Evolutionary conservation across 352 stramenopile genomes (phyloP).

Genomic region (Pythium folliculosum): DNA sequence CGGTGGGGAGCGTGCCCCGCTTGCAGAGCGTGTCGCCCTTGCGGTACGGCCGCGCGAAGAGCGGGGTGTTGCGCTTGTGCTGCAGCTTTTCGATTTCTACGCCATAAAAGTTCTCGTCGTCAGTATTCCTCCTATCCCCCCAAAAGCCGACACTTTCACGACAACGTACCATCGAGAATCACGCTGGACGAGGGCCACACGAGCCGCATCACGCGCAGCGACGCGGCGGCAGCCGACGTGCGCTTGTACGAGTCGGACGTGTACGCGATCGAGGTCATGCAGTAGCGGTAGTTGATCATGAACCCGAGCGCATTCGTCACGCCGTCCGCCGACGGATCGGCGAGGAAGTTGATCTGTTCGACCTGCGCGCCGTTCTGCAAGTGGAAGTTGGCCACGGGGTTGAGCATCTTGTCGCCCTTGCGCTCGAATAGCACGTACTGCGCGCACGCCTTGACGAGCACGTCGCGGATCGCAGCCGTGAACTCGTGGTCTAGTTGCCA

Average conservation of each 20-base stretch:
- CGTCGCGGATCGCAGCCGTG: conserved; percentile 44
- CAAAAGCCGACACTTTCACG: background rate
- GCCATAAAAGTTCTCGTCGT: too few relatives aligned
- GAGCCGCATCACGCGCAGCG: conserved; percentile 52
- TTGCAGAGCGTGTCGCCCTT: conserved; percentile 66
- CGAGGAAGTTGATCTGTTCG: conserved; percentile 84
- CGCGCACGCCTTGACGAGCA: conserved; percentile 61
- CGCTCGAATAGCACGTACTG: conserved; percentile 84
- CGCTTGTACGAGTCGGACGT: conserved; percentile 84
- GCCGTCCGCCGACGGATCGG: conserved; percentile 54
- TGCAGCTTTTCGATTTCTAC: conserved; percentile 56
- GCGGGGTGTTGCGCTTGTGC: conserved; percentile 52
- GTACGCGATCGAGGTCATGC: conserved; percentile 75
- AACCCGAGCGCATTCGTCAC: conserved; percentile 55
- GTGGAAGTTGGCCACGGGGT: conserved; percentile 85
- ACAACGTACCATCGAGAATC: conserved; percentile 62
- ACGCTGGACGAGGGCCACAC: conserved; percentile 52
- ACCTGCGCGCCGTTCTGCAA: conserved; percentile 85
- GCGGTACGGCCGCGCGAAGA: conserved; percentile 73
- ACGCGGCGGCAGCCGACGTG: conserved; percentile 63
- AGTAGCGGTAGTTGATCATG: conserved; percentile 91
- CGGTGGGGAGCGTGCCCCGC: conserved; percentile 60
- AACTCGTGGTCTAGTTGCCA: conserved; percentile 60
- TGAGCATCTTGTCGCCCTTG: conserved; percentile 75
- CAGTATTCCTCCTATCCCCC: too few relatives aligned